Evolutionary conservation across 2,329 filamentous ascomycete genomes (phyloP).

Genomic region (Atkinsonella hypoxylon): DNA sequence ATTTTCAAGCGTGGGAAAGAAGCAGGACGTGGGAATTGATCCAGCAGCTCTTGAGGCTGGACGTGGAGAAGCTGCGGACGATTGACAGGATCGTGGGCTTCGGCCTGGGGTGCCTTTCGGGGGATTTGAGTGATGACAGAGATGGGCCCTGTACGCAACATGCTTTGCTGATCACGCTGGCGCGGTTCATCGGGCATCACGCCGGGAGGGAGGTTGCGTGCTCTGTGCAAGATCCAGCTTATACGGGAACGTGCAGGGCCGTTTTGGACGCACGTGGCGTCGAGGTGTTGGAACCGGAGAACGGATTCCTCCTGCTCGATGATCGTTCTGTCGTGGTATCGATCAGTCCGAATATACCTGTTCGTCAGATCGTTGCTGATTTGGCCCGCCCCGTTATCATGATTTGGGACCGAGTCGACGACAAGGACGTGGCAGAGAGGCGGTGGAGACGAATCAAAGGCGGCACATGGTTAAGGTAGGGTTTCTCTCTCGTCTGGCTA

Average conservation of each 20-base stretch:
- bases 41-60: neutral
- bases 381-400: slow-evolving; percentile 11
- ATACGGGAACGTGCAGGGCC: slow-evolving; percentile 2
- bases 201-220: slow-evolving; percentile 1
- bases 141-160: neutral
- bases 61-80: neutral
- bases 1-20: neutral
- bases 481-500: neutral
- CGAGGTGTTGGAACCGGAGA: slow-evolving; percentile 6
- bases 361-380: slow-evolving; percentile 13
- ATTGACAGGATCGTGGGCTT: slow-evolving; percentile 5
- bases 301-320: slow-evolving; percentile 11
- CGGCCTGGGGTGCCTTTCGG: neutral
- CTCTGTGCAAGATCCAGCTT: slow-evolving; percentile 9
- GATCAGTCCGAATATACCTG: slow-evolving; percentile 9
- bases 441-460: neutral
- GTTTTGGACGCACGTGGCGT: slow-evolving; percentile 5
- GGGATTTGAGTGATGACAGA: neutral
- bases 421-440: neutral
- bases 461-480: neutral
- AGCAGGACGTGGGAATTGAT: neutral
- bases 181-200: neutral
- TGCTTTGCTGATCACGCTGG: slow-evolving; percentile 5
- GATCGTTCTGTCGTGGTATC: slow-evolving; percentile 10
- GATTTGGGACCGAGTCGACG: slow-evolving; percentile 9